These are phyloP conservation scores for Chlamydomonas eustigma DNA, from an alignment of 139 green algal genomes.

Conservation along the genomic window DNA sequence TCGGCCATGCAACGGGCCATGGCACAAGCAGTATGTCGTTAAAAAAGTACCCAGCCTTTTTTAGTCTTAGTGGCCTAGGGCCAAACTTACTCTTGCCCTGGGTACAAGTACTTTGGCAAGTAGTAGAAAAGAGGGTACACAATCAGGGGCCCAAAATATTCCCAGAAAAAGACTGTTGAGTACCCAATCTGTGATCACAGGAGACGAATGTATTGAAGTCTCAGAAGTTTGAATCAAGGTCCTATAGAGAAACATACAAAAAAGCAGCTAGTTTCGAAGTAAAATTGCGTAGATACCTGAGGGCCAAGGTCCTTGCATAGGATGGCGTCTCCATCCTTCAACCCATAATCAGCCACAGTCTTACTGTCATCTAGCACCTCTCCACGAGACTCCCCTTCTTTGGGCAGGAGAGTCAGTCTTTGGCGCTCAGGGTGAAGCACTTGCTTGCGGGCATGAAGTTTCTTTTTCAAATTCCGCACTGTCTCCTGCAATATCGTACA, in stretches of 20 bases:
- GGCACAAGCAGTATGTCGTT: no score
- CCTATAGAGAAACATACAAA: neutral
- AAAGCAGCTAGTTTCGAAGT: neutral
- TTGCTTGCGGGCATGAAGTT: slow-evolving; percentile 48
- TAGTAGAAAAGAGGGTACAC: slow-evolving; percentile 94
- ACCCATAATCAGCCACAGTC: slow-evolving; percentile 60
- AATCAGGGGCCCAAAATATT: slow-evolving; percentile 94
- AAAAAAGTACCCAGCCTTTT: no score
- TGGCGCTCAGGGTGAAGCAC: slow-evolving; percentile 68
- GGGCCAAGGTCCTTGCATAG: slow-evolving; percentile 94
- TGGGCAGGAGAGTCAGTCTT: slow-evolving; percentile 65
- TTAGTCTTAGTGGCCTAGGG: no score
- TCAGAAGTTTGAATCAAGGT: neutral
- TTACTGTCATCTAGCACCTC: slow-evolving; percentile 53
- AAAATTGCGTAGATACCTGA: no score
- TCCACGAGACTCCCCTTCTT: slow-evolving; percentile 55
- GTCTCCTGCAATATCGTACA: no score
- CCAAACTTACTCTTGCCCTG: slow-evolving; percentile 51
- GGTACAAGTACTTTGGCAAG: slow-evolving; percentile 70
- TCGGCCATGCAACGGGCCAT: no score
- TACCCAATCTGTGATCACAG: slow-evolving; percentile 78
- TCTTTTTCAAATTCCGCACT: slow-evolving; percentile 74
- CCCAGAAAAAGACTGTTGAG: slow-evolving; percentile 93
- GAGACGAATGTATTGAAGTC: neutral
- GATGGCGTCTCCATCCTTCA: slow-evolving; percentile 54